Base-by-base conservation (phyloP, 495 filamentous ascomycete species). In the Lepidopterella palustris region DNA sequence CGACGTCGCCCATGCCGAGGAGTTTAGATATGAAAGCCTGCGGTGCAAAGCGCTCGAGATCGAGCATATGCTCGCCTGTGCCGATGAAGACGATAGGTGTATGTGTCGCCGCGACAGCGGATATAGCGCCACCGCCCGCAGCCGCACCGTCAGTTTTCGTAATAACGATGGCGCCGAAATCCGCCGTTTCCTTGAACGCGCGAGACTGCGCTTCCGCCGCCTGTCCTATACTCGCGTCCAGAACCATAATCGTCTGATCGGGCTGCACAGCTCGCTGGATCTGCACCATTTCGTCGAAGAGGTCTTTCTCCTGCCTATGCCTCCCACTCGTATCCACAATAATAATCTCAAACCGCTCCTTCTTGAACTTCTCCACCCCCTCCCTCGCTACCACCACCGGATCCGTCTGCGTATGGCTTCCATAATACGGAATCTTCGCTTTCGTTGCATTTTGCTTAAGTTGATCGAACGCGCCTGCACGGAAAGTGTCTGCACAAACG, bases 381-480 rank as follows among this genome's bases (percentile, higher is more conserved):
- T 97, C 93, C 1, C 84, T 80, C 0, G 95, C 90, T 20, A 99
- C 95, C 25, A 90, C 83, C 4, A 90, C 92, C 1, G 93, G 93
- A 71, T 99, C 95, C 8, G 91, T 97, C 71, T 97, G 90, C 0
- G 92, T 97, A 51, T 97, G 76, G 60, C 87, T 92, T 66, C 93
- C 93, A 70, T 93, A 97, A 79, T 99, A 99, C 6, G 93, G 95
- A 32, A 99, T 97, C 79, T 96, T 96, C 10, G 95, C 93, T 73
- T 97, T 97, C 48, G 90, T 97, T 0, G 93, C 93, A 70, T 97
- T 99, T 73, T 99, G 93, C 72, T 97, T 99, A 64, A 99, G 76
- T 76, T 99, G 93, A 70, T 99, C 93, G 67, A 97, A 99, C 42
- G 93, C 93, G 74, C 93, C 93, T 27, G 93, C 93, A 69, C 93